Evolutionary conservation across 345 rosid species (phyloP), one percentile per base, ranked within the genome.

Genomic region (Laguncularia racemosa): DNA sequence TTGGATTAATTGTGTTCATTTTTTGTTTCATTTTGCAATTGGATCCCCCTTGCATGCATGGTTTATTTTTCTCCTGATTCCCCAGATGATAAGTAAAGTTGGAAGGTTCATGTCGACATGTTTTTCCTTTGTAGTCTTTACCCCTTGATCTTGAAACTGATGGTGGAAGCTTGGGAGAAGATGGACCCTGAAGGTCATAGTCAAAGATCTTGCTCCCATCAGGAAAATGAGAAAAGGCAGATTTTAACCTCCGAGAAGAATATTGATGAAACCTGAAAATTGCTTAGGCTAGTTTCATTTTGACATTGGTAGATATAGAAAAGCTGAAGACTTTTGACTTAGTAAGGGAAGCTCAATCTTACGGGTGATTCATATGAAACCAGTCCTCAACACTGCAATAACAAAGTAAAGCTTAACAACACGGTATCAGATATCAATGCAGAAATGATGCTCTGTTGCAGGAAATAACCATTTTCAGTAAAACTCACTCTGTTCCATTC

Each of bases 131-230:
- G 57, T 69, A 76, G 60, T 79, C 77, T 63, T 77, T 81, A 19
- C 91, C 87, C 66, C 85, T 77, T 48, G 91, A 84, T 73, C 72
- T 67, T 20, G 85, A 81, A 38, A 84, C 84, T 0, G 84, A 79
- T 26, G 70, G 61, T 17, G 86, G 78, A 57, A 77, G 71, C 19
- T 67, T 59, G 0, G 81, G 78, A 10, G 87, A 81, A 54, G 63
- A 59, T 52, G 45, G 48, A 17, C 59, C 70, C 16, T 55, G 46
- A 15, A 59, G 46, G 47, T 69, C 78, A 14, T 67, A 63, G 45
- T 69, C 69, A 9, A 58, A 56, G 52, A 50, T 46, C 21, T 26
- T 7, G 52, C 52, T 56, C 46, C 65, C 70, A 62, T 68, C 71
- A 20, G 57, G 52, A 44, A 72, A 60, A 70, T 63, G 57, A 50